Conservation (phyloP, 1,284 basidiomycete genomes). For the Laetiporus sulphureus region DNA sequence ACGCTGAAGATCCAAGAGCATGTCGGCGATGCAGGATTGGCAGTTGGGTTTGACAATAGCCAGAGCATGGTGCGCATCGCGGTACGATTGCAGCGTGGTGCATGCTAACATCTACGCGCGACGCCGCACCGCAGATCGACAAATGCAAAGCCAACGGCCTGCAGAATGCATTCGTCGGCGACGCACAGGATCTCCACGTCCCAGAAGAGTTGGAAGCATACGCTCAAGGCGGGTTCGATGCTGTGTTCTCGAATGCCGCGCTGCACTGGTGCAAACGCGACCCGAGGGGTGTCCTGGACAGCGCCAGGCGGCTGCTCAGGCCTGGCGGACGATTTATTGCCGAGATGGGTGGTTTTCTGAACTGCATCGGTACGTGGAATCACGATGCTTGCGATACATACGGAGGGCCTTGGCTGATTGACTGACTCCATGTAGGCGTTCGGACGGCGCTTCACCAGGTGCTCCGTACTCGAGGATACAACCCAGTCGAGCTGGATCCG, state of each 20-base stretch:
- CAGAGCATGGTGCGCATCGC: conserved; percentile 57
- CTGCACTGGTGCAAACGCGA: conserved; percentile 82
- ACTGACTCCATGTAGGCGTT: conserved; percentile 38
- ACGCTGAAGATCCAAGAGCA: conserved; percentile 48
- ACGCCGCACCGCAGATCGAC: conserved; percentile 36
- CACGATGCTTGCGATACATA: background rate
- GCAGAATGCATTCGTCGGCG: conserved; percentile 38
- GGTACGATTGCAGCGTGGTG: background rate
- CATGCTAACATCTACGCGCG: background rate
- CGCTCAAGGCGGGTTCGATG: conserved; percentile 38
- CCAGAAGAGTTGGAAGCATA: conserved; percentile 17
- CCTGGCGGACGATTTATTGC: conserved; percentile 64
- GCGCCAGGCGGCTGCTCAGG: conserved; percentile 54
- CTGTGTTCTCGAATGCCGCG: conserved; percentile 73
- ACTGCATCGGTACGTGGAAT: conserved; percentile 46
- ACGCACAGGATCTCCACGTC: conserved; percentile 43
- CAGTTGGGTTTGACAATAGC: conserved; percentile 67
- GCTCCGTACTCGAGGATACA: conserved; percentile 45
- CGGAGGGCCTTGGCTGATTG: background rate
- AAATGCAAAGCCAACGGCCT: conserved; percentile 49
- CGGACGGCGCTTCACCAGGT: conserved; percentile 54
- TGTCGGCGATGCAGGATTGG: conserved; percentile 48
- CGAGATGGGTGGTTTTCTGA: conserved; percentile 77
- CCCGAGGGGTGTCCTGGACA: conserved; percentile 58
- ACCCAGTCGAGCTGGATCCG: conserved; percentile 60